These are phyloP conservation scores for Ustilago shanxiensis DNA, from an alignment of 1,284 basidiomycete genomes.

Conservation along the genomic window DNA sequence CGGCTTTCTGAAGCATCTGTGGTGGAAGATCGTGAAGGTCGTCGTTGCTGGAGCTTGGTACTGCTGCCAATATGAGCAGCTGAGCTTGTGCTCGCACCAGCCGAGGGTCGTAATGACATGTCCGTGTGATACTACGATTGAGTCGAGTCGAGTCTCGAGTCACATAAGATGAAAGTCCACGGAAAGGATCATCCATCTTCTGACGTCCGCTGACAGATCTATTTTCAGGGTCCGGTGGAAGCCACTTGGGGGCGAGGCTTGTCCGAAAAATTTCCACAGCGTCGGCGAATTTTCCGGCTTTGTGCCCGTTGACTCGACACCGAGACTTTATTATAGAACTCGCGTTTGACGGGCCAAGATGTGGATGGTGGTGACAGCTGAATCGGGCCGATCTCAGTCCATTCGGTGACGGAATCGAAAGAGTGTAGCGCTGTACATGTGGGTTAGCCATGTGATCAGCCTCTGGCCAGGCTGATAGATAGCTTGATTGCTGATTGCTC, in stretches of 20 bases:
- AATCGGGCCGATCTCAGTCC: too few species aligned
- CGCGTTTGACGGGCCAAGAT: too few species aligned
- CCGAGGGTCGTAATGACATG: slow-evolving; percentile 14
- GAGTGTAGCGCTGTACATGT: too few species aligned
- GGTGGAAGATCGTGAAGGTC: slow-evolving; percentile 23
- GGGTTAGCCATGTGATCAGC: not conserved
- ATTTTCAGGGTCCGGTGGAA: too few species aligned
- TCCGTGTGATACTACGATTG: not conserved
- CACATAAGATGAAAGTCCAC: not conserved
- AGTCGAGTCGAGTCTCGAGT: too few species aligned
- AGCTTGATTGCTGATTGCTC: not conserved
- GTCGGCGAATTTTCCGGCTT: not conserved
- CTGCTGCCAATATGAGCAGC: slow-evolving; percentile 4
- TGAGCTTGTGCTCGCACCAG: slow-evolving; percentile 9
- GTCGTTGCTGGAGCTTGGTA: slow-evolving; percentile 24
- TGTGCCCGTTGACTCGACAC: slow-evolving; percentile 2
- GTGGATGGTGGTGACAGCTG: too few species aligned
- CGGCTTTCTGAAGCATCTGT: slow-evolving; percentile 21
- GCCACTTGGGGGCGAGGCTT: too few species aligned
- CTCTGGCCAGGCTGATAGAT: not conserved
- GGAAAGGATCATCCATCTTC: not conserved
- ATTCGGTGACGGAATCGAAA: too few species aligned
- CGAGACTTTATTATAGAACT: too few species aligned
- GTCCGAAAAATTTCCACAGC: not conserved
- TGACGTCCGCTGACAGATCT: too few species aligned